Base-by-base conservation (phyloP, 192 early-diverging fungal species). In the Coemansia javaensis region DNA sequence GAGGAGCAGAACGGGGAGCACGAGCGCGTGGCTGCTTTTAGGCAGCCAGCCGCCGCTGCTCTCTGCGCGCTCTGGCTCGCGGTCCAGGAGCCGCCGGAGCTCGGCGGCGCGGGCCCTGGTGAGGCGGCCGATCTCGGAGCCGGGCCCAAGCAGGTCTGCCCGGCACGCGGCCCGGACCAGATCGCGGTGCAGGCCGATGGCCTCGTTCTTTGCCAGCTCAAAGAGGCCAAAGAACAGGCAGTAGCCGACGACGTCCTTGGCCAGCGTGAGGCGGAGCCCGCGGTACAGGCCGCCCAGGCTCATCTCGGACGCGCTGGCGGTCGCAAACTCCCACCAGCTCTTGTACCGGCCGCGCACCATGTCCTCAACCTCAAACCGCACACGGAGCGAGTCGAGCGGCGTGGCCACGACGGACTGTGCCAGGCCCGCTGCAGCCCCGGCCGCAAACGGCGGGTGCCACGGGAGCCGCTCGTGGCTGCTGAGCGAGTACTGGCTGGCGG, bases 211-310 rank as follows among this genome's bases (percentile, higher is more conserved):
- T 7, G 83, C 76, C 71, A 74, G 81, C 58, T 89, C 87, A 59
- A 89, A 89, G 7, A 82, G 72, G 13, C 81, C 85, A 77, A 89
- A 89, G 42, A 89, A 89, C 14, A 82, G 62, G 5, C 84, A 82
- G 58, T 83, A 89, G 3, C 85, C 84, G 13, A 81, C 40, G 0
- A 81, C 79, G 52, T 89, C 87, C 75, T 89, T 77, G 40, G 31
- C 37, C 52, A 71, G 53, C n/a, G 75, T 77, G 17, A 71, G 51
- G 40, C 51, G 58, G 14, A 66, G 38, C 2, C 75, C 75, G 13
- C 59, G 56, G 31, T 70, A 77, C 10, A 77, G 59, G 0, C 62
- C 55, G 6, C 18, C 27, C 37, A 52, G 49, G 0, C 75, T 67
- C 8, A 42, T 35, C 15, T 52, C 62, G 8, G 50, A 40, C 4